Evolutionary conservation across 1,284 basidiomycete species (phyloP).

Genomic region (Xerocomus subilludens): DNA sequence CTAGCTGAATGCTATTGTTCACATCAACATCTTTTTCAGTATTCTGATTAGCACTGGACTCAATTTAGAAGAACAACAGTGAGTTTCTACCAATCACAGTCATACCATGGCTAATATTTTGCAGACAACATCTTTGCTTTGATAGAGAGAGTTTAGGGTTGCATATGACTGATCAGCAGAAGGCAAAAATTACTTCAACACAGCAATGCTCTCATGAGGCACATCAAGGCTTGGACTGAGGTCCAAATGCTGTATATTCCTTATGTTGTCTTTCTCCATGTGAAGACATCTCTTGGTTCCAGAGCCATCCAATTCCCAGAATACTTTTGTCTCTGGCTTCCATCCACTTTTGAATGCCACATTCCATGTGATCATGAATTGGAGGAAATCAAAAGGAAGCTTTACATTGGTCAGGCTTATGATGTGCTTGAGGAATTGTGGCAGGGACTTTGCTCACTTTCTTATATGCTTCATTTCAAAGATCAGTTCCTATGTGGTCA

Average conservation of each 20-base stretch:
- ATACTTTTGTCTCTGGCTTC: background rate
- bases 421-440: constrained; percentile 22
- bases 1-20: background rate
- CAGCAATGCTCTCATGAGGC: constrained; percentile 5
- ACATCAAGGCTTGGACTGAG: constrained; percentile 1
- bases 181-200: constrained; percentile 2
- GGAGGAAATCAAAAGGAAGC: constrained; percentile 23
- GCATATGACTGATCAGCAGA: constrained; percentile 24
- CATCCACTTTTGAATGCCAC: background rate
- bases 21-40: constrained; percentile 15
- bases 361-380: background rate
- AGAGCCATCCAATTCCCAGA: background rate
- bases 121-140: constrained; percentile 25
- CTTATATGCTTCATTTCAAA: constrained; percentile 25
- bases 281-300: too few relatives aligned
- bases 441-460: background rate
- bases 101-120: background rate
- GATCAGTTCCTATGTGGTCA: constrained; percentile 20
- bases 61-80: constrained; percentile 30
- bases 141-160: background rate
- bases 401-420: constrained; percentile 9
- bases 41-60: constrained; percentile 15
- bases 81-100: background rate
- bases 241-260: constrained; percentile 32
- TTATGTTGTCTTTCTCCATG: background rate